phyloP scores from a whole-genome alignment of 805 yeast genomes.

The Jamesozyma lodderae region DNA sequence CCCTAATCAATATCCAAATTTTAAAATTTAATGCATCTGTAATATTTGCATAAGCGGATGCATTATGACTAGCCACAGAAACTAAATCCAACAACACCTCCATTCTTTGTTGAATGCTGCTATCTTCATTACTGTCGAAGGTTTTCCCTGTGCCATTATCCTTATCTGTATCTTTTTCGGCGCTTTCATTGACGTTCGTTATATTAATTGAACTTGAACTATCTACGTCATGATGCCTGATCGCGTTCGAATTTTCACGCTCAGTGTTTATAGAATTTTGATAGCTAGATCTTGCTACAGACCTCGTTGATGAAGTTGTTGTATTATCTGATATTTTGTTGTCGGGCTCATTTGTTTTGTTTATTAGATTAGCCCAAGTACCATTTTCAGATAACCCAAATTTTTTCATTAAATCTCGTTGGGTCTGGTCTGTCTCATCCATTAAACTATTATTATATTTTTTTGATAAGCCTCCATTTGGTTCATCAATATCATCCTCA shows the following conservation, averaged over 20 bases:
- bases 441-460: slow-evolving; percentile 3
- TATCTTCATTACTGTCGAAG: no score
- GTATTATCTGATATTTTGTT: slow-evolving; percentile 1
- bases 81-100: slow-evolving; percentile 22
- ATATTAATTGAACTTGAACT: no score
- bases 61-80: slow-evolving; percentile 27
- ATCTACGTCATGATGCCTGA: no score
- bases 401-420: slow-evolving; percentile 22
- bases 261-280: slow-evolving; percentile 1
- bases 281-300: not conserved
- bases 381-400: slow-evolving; percentile 27
- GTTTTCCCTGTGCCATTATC: no score
- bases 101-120: slow-evolving; percentile 11
- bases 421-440: not conserved
- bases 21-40: slow-evolving; percentile 27
- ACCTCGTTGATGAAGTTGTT: not conserved
- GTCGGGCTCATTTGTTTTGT: slow-evolving; percentile 10
- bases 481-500: slow-evolving; percentile 8
- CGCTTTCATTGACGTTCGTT: no score
- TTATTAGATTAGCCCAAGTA: slow-evolving; percentile 27
- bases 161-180: no score
- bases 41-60: slow-evolving; percentile 24
- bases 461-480: slow-evolving; percentile 1
- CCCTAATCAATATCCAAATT: slow-evolving; percentile 27
- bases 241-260: not conserved